Conservation (phyloP, 805 yeast species). For the Starmerella floricola region DNA sequence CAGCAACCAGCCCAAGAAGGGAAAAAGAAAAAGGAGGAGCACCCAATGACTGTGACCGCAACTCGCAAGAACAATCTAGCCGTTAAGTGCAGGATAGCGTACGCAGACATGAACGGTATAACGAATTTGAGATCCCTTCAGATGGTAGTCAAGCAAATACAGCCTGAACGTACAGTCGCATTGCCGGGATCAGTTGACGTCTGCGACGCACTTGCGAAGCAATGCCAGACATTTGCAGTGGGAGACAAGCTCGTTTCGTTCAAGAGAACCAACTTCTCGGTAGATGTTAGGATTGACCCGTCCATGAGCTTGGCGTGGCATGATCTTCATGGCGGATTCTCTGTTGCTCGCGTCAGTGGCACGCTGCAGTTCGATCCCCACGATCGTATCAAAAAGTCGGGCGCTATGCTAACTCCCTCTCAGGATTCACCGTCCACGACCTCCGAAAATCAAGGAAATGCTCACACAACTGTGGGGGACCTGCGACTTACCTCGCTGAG, state of each 20-base stretch:
- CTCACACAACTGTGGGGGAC: conserved; percentile 68
- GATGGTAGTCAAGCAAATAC: conserved; percentile 63
- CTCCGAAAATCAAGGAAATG: neutral
- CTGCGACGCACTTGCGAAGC: conserved; percentile 8
- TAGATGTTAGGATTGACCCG: conserved; percentile 49
- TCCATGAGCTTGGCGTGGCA: conserved; percentile 70
- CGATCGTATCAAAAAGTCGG: conserved; percentile 7
- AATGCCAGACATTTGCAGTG: conserved; percentile 3
- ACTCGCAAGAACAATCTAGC: conserved; percentile 30
- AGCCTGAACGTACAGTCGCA: conserved; percentile 61
- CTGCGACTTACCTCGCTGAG: conserved; percentile 71
- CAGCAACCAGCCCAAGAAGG: neutral
- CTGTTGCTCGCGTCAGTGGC: conserved; percentile 74
- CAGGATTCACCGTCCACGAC: neutral
- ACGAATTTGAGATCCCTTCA: conserved; percentile 74
- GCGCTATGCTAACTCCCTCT: conserved; percentile 11
- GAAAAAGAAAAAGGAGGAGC: conserved; percentile 6
- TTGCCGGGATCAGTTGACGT: conserved; percentile 31
- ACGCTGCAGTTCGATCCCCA: conserved; percentile 26
- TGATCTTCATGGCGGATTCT: conserved; percentile 61
- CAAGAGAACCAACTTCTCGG: conserved; percentile 17
- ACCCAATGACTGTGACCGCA: conserved; percentile 38
- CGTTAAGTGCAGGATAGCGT: conserved; percentile 60
- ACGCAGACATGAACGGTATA: conserved; percentile 68
- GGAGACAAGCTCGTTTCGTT: conserved; percentile 11